phyloP scores from a whole-genome alignment of 768 basidiomycete species.

The Naganishia vaughanmartiniae region DNA sequence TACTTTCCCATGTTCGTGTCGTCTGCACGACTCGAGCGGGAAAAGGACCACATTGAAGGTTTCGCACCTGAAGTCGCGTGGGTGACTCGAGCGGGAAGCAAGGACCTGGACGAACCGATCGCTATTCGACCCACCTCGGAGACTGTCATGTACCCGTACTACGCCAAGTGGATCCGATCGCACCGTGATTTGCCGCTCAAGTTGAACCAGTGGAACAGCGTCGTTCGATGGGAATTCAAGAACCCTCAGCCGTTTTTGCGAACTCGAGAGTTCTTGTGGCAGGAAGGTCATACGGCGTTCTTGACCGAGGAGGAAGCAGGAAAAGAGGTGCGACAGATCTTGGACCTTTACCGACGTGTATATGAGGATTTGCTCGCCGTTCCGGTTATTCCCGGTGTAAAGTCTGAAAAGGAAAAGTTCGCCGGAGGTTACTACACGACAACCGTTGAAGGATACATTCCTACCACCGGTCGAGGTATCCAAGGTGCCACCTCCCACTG shows the following conservation, averaged over 20 bases:
- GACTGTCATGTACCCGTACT: slow-evolving; percentile 99
- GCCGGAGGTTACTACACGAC: slow-evolving; percentile 98
- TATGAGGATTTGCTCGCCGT: slow-evolving; percentile 97
- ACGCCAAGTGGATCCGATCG: slow-evolving; percentile 97
- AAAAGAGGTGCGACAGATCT: slow-evolving; percentile 83
- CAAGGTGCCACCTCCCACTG: slow-evolving; percentile 98
- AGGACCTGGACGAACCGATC: slow-evolving; percentile 93
- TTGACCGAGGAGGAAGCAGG: slow-evolving; percentile 86
- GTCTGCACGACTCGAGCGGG: slow-evolving; percentile 82
- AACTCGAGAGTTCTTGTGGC: slow-evolving; percentile 99
- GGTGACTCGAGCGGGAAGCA: slow-evolving; percentile 92
- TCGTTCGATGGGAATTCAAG: slow-evolving; percentile 99
- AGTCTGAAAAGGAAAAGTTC: slow-evolving; percentile 99
- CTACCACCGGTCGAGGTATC: slow-evolving; percentile 93
- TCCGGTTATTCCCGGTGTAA: slow-evolving; percentile 92
- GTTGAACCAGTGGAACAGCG: slow-evolving; percentile 98
- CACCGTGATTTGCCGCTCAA: slow-evolving; percentile 96
- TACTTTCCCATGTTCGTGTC: slow-evolving; percentile 99
- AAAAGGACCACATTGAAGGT: slow-evolving; percentile 98
- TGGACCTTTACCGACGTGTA: slow-evolving; percentile 90
- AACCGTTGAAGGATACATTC: slow-evolving; percentile 95
- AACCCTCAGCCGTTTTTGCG: slow-evolving; percentile 99
- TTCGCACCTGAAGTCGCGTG: slow-evolving; percentile 99
- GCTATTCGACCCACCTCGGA: slow-evolving; percentile 98
- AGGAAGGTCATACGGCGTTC: slow-evolving; percentile 97